phyloP scores from a whole-genome alignment of 2,329 filamentous ascomycete species.

The Samsoniella hepiali region DNA sequence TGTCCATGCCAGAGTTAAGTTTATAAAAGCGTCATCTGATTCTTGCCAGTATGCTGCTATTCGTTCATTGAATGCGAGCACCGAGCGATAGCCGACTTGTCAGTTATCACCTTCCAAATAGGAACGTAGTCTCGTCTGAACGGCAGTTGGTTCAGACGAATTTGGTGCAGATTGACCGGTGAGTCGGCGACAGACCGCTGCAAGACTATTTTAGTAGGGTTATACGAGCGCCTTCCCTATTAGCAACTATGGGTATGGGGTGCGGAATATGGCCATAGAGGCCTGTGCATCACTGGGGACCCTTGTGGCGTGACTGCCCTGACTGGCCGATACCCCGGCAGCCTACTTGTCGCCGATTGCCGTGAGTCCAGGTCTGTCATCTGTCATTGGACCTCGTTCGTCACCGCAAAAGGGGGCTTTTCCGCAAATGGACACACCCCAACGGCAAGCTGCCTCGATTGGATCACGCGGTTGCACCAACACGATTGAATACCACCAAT shows the following conservation, averaged over 20 bases:
- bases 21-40: neutral
- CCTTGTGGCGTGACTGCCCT: conserved; percentile 3
- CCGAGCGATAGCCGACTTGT: conserved; percentile 8
- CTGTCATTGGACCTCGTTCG: neutral
- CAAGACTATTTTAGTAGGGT: neutral
- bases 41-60: neutral
- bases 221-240: neutral
- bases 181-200: neutral
- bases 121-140: too few species aligned
- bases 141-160: neutral
- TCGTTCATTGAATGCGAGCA: neutral
- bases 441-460: neutral
- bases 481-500: neutral
- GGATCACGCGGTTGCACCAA: neutral
- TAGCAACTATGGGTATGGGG: neutral
- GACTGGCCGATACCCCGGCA: conserved; percentile 7
- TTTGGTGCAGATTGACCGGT: neutral
- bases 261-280: neutral
- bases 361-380: neutral
- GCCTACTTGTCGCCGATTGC: neutral
- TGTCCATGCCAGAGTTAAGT: neutral
- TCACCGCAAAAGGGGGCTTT: neutral
- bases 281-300: neutral
- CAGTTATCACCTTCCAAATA: neutral
- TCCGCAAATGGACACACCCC: neutral